phyloP scores from a whole-genome alignment of 1,139 yeast species.

The Zygoascus sp. region DNA sequence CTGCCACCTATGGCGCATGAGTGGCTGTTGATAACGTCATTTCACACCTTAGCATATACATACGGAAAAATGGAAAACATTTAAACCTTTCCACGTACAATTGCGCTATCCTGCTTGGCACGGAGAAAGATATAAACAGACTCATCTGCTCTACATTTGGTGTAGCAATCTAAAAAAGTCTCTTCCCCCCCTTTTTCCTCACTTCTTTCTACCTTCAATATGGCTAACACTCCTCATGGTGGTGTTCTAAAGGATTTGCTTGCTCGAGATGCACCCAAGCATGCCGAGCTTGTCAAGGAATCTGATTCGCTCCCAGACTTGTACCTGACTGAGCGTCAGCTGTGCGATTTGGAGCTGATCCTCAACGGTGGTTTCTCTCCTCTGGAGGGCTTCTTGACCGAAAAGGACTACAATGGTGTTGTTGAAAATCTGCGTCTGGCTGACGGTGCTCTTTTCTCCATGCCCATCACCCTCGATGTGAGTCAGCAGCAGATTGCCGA shows the following conservation, averaged over 20 bases:
- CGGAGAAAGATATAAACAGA: not conserved
- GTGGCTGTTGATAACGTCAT: slow-evolving; percentile 13
- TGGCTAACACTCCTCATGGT: slow-evolving; percentile 85
- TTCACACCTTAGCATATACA: slow-evolving; percentile 6
- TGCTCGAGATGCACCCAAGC: slow-evolving; percentile 68
- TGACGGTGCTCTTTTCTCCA: slow-evolving; percentile 82
- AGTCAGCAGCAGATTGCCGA: slow-evolving; percentile 48
- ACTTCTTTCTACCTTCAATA: slow-evolving; percentile 33
- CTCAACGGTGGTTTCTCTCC: slow-evolving; percentile 95
- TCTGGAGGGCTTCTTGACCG: slow-evolving; percentile 74
- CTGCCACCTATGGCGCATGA: slow-evolving; percentile 12
- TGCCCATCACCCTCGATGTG: slow-evolving; percentile 88
- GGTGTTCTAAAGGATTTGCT: slow-evolving; percentile 82
- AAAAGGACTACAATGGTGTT: slow-evolving; percentile 76
- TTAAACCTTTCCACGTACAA: not conserved
- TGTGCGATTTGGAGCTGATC: slow-evolving; percentile 89
- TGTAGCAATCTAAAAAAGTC: too few relatives aligned
- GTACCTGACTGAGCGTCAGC: slow-evolving; percentile 75
- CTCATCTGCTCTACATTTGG: not conserved
- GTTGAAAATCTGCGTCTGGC: slow-evolving; percentile 71
- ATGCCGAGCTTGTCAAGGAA: slow-evolving; percentile 54
- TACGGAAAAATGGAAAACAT: not conserved
- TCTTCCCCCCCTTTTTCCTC: too few relatives aligned
- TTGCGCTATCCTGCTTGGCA: slow-evolving; percentile 3
- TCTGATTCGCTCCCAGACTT: slow-evolving; percentile 51